Evolutionary conservation across 176 grass and related monocot genomes (phyloP).

Genomic region (maize (Zea mays)): DNA sequence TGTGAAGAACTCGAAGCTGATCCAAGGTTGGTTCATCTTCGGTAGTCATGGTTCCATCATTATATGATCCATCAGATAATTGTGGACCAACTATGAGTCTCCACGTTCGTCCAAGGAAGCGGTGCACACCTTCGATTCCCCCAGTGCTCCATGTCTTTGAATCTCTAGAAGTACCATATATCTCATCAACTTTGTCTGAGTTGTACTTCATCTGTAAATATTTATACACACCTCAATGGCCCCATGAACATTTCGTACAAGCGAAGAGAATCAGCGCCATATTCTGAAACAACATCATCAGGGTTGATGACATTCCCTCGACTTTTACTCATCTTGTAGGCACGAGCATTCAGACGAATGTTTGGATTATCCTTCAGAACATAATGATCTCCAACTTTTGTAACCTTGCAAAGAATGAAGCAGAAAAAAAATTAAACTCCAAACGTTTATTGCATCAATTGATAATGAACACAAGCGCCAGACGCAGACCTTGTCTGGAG

Average conservation of each 20-base stretch:
- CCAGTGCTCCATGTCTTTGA: conserved; percentile 96
- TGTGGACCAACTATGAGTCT: conserved; percentile 77
- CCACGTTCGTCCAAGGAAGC: conserved; percentile 93
- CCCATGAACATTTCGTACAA: conserved; percentile 99
- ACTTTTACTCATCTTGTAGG: conserved; percentile 99
- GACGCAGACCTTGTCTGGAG: conserved; percentile 67
- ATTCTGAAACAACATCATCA: conserved; percentile 94
- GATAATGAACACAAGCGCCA: conserved; percentile 17
- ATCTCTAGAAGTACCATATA: conserved; percentile 57
- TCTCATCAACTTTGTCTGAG: conserved; percentile 30
- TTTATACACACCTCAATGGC: conserved; percentile 72
- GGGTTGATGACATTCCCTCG: conserved; percentile 98
- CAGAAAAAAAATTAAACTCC: conserved; percentile 17
- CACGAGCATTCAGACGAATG: conserved; percentile 71
- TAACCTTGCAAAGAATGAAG: conserved; percentile 53
- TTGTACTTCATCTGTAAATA: conserved; percentile 22
- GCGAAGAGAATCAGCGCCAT: conserved; percentile 95
- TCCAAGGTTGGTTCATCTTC: conserved; percentile 67
- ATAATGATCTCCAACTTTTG: conserved; percentile 88
- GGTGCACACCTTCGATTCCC: conserved; percentile 94
- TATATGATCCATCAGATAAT: conserved; percentile 75
- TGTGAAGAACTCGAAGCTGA: conserved; percentile 84
- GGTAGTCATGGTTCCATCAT: conserved; percentile 53
- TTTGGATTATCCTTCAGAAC: conserved; percentile 76
- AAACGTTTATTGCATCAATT: conserved; percentile 12